Percentiles rank a stretch among this genome's conserved stretches.
phyloP scores from a whole-genome alignment of 306 rosid species.

The Malus fusca region DNA sequence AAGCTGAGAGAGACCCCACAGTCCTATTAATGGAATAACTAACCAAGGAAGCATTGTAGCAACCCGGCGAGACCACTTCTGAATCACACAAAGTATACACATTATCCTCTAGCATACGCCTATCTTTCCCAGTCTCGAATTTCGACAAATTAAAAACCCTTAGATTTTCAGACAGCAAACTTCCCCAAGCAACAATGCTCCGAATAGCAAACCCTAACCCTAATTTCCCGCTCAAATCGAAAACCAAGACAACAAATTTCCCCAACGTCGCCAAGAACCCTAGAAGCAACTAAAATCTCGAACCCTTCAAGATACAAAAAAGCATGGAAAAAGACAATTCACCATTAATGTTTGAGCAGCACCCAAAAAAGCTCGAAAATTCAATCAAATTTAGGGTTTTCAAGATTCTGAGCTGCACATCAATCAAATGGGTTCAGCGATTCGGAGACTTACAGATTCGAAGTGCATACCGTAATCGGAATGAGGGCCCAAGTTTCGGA shows the following conservation, averaged over 20 bases:
- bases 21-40: conserved; percentile 87
- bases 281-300: conserved; percentile 37
- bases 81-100: conserved; percentile 99
- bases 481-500: conserved; percentile 16
- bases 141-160: conserved; percentile 35
- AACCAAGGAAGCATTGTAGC: conserved; percentile 99
- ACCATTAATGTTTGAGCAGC: conserved; percentile 21
- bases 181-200: conserved; percentile 20
- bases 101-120: conserved; percentile 82
- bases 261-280: conserved; percentile 60
- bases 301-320: conserved; percentile 14
- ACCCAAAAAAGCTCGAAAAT: conserved; percentile 7
- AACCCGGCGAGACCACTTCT: conserved; percentile 99
- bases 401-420: conserved; percentile 2
- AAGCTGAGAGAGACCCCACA: conserved; percentile 98
- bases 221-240: conserved; percentile 29
- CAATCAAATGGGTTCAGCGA: conserved; percentile 33
- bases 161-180: conserved; percentile 15
- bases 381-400: conserved; percentile 17
- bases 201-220: conserved; percentile 49
- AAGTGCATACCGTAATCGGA: conserved; percentile 8
- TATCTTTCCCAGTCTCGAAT: conserved; percentile 43
- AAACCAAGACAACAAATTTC: conserved; percentile 14
- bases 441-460: conserved; percentile 44
- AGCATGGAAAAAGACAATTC: conserved; percentile 16